Conservation (phyloP, 1,139 yeast genomes). For the Blastobotrys ciferrii region DNA sequence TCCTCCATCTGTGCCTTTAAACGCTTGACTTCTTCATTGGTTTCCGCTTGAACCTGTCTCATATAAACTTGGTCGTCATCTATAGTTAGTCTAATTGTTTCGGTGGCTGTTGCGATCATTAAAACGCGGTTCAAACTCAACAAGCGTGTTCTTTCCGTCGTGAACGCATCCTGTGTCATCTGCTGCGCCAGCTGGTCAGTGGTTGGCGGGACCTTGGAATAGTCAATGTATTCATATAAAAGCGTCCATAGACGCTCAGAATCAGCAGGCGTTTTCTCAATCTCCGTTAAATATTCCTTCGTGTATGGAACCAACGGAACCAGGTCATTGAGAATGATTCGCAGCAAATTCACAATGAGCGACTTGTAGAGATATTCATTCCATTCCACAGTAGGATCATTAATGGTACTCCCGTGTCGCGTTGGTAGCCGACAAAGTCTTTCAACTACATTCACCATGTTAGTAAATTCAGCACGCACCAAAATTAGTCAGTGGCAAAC, state of each 20-base stretch:
- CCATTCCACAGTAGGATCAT: conserved; percentile 40
- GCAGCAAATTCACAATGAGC: conserved; percentile 33
- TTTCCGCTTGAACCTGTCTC: conserved; percentile 26
- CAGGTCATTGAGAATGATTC: conserved; percentile 35
- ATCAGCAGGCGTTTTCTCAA: conserved; percentile 36
- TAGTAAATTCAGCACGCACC: too few species aligned
- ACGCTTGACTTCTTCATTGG: conserved; percentile 30
- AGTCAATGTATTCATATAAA: conserved; percentile 28
- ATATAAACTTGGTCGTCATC: conserved; percentile 33
- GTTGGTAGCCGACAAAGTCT: conserved; percentile 36
- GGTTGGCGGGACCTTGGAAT: conserved; percentile 17
- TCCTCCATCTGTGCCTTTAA: conserved; percentile 29
- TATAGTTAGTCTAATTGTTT: conserved; percentile 35
- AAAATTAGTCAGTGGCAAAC: too few species aligned
- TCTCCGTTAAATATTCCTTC: conserved; percentile 27
- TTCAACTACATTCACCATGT: conserved; percentile 17
- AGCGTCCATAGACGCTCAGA: conserved; percentile 33
- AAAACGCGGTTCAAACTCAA: conserved; percentile 29
- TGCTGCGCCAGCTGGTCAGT: conserved; percentile 16
- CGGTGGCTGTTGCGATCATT: conserved; percentile 33
- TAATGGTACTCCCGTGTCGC: conserved; percentile 34
- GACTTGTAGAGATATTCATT: conserved; percentile 38
- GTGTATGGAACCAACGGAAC: conserved; percentile 29
- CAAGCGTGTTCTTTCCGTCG: conserved; percentile 21
- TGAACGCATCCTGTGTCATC: conserved; percentile 10